phyloP scores from a whole-genome alignment of 805 yeast species.

The Saccharomycopsis fermentans region DNA sequence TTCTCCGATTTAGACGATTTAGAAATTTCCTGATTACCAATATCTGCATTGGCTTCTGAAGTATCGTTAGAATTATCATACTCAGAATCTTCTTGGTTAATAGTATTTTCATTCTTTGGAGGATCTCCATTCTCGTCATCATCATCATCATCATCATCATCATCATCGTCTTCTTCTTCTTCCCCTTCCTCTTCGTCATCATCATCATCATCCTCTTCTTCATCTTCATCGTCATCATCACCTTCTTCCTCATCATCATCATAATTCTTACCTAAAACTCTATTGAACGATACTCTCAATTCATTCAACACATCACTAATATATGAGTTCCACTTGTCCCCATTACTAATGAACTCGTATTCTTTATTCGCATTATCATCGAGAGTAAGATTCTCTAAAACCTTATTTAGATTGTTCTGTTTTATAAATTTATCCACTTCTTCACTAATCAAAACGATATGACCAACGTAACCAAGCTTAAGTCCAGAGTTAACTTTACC shows the following conservation, averaged over 20 bases:
- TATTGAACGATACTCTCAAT: slow-evolving; percentile 88
- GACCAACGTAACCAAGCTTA: slow-evolving; percentile 96
- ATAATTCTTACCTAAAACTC: slow-evolving; percentile 60
- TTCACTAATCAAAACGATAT: slow-evolving; percentile 83
- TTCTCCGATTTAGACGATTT: slow-evolving; percentile 19
- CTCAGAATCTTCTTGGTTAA: slow-evolving; percentile 25
- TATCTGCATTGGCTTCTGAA: slow-evolving; percentile 21
- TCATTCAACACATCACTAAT: slow-evolving; percentile 76
- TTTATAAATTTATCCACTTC: slow-evolving; percentile 82
- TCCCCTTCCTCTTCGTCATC: slow-evolving; percentile 34
- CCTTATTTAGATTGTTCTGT: slow-evolving; percentile 28
- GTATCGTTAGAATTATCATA: slow-evolving; percentile 16
- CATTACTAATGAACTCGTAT: slow-evolving; percentile 29
- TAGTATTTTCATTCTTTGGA: slow-evolving; percentile 27
- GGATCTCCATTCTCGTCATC: slow-evolving; percentile 28
- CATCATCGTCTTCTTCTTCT: slow-evolving; percentile 25
- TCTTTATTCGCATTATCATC: slow-evolving; percentile 29
- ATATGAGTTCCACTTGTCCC: slow-evolving; percentile 67
- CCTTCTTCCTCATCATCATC: slow-evolving; percentile 10
- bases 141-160: slow-evolving; percentile 24
- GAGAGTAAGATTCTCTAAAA: slow-evolving; percentile 20
- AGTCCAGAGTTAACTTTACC: slow-evolving; percentile 48
- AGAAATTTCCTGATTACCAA: not conserved
- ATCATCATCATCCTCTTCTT: slow-evolving; percentile 4
- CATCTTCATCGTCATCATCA: slow-evolving; percentile 6